Conservation (phyloP, 2,329 filamentous ascomycete species). For the Chalaropsis thielavioides region DNA sequence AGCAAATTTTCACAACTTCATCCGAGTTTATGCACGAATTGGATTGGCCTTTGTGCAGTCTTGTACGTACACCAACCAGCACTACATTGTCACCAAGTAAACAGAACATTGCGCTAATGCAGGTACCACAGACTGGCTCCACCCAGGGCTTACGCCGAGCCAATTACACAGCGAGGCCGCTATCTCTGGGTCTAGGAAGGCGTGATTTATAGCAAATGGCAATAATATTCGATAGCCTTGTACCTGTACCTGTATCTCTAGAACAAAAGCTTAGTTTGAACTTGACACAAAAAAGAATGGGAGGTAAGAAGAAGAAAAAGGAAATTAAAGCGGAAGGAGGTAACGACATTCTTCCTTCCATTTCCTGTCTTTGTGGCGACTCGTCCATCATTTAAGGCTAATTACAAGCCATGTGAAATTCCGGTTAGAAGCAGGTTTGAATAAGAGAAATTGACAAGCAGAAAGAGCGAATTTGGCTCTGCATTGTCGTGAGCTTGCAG, state of each 20-base stretch:
- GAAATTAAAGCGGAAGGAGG: neutral
- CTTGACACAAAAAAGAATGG: neutral
- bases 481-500: neutral
- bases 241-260: neutral
- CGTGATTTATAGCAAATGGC: neutral
- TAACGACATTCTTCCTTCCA: neutral
- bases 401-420: neutral
- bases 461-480: neutral
- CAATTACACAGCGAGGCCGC: neutral
- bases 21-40: neutral
- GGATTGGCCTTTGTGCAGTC: neutral
- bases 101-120: conserved; percentile 9
- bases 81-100: neutral
- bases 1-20: conserved; percentile 2
- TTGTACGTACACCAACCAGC: neutral
- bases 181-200: neutral
- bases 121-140: conserved; percentile 10
- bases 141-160: neutral
- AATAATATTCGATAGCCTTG: neutral
- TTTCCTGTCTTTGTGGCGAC: neutral
- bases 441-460: neutral
- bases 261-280: neutral
- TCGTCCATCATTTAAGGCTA: neutral
- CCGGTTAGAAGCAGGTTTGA: neutral
- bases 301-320: neutral